These are phyloP conservation scores for Kwoniella sp. DNA, from an alignment of 768 basidiomycete genomes.

Conservation along the genomic window DNA sequence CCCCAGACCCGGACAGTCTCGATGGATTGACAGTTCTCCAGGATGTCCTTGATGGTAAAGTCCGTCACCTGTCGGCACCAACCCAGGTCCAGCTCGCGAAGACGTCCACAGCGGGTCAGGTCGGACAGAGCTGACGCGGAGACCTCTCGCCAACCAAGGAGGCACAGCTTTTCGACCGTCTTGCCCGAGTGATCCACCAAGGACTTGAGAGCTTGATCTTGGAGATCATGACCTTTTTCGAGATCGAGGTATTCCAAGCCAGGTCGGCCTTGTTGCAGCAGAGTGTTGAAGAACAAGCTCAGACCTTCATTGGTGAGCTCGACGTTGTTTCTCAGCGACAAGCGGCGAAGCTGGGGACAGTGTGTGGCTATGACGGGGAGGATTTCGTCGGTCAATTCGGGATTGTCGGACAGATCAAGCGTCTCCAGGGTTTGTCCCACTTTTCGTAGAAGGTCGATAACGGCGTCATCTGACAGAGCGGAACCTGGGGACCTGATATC, in stretches of 20 bases:
- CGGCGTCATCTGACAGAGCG: slow-evolving; percentile 58
- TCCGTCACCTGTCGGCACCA: slow-evolving; percentile 82
- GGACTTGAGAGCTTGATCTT: slow-evolving; percentile 58
- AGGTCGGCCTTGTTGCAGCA: slow-evolving; percentile 48
- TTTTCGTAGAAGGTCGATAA: slow-evolving; percentile 58
- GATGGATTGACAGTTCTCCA: slow-evolving; percentile 55
- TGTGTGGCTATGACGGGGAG: slow-evolving; percentile 61
- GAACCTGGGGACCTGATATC: slow-evolving; percentile 60
- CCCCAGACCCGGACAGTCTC: slow-evolving; percentile 56
- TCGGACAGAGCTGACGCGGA: slow-evolving; percentile 54
- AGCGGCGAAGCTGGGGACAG: slow-evolving; percentile 54
- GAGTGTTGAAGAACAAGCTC: slow-evolving; percentile 62
- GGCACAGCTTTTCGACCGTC: slow-evolving; percentile 59
- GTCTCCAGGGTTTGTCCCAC: slow-evolving; percentile 59
- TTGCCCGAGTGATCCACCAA: slow-evolving; percentile 66
- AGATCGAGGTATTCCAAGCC: slow-evolving; percentile 56
- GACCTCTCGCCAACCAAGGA: slow-evolving; percentile 73
- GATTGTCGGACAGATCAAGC: slow-evolving; percentile 70
- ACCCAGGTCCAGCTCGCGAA: slow-evolving; percentile 69
- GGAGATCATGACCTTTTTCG: slow-evolving; percentile 61
- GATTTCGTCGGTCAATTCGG: slow-evolving; percentile 56
- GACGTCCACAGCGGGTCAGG: slow-evolving; percentile 49
- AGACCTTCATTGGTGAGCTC: slow-evolving; percentile 69
- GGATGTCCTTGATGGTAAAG: slow-evolving; percentile 67
- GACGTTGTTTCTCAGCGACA: slow-evolving; percentile 59